Base-by-base conservation (phyloP, 2,329 filamentous ascomycete species). In the Daldinia eschscholtzii region DNA sequence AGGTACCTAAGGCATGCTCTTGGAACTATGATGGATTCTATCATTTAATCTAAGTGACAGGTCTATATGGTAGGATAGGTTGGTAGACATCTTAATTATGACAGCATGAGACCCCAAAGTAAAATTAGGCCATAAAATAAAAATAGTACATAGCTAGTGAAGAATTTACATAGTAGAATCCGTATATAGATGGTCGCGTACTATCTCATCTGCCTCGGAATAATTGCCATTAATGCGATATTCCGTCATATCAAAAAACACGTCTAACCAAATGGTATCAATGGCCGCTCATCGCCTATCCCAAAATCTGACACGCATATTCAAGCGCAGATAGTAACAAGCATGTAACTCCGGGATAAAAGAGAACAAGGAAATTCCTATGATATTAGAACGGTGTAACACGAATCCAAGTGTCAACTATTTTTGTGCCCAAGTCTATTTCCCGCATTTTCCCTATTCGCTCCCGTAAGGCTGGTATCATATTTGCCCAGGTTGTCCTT, bases 201-300 rank as follows among this genome's bases (percentile, higher is more conserved):
- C 35, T 61, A 66, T 60, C 42, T 58, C 20, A 20, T 48, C 15
- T 35, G 33, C 52, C 55, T 12, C 35, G 15, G 5, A 64, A 64
- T 15, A 50, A 63, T 61, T 56, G 28, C 50, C 48, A 65, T 65
- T 62, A 64, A 50, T 63, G 39, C 39, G 52, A 41, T 50, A 64
- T 62, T 53, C 53, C 46, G 35, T 63, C 61, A 60, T 63, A 62
- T 41, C 41, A 57, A 44, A 57, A 64, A 33, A 48, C 10, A 30
- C 30, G 57, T 56, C 39, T 57, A 67, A 62, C 67, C 46, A 61
- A 57, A 67, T 64, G 57, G 68, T 65, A 62, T 70, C 64, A 59
- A 67, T 60, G 57, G 41, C 42, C 65, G 42, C 68, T 62, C 30
- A 56, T 57, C 37, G 60, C 66, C 61, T 55, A 63, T 57, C 44